phyloP scores from a whole-genome alignment of 768 basidiomycete species.

The Hygrophorus pudorinus region DNA sequence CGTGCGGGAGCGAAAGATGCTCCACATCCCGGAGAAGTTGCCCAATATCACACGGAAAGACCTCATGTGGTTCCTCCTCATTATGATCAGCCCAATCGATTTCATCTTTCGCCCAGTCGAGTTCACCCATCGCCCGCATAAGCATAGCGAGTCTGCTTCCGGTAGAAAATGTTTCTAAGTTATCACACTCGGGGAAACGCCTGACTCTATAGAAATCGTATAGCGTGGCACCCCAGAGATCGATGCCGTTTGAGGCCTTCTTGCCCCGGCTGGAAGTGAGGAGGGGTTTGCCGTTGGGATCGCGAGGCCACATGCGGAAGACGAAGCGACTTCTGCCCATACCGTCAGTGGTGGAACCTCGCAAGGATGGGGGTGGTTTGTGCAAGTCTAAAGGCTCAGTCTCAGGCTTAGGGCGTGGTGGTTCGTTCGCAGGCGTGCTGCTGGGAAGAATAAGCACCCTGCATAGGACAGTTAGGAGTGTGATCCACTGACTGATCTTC shows the following conservation, averaged over 20 bases:
- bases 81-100: slow-evolving; percentile 22
- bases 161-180: slow-evolving; percentile 18
- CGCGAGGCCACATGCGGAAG: slow-evolving; percentile 6
- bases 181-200: slow-evolving; percentile 12
- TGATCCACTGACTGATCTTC: too few species aligned
- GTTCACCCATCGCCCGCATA: not conserved
- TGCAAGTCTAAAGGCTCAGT: too few species aligned
- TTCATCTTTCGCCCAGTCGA: slow-evolving; percentile 27
- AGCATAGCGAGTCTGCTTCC: not conserved
- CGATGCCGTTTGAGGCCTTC: slow-evolving; percentile 18
- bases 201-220: slow-evolving; percentile 28
- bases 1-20: too few species aligned
- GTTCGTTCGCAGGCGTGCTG: too few species aligned
- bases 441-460: too few species aligned
- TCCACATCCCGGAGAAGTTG: slow-evolving; percentile 14
- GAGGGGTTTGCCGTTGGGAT: slow-evolving; percentile 14
- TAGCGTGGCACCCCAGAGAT: slow-evolving; percentile 33
- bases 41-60: slow-evolving; percentile 21
- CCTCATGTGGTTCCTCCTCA: slow-evolving; percentile 21
- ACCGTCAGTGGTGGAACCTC: too few species aligned
- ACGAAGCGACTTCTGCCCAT: too few species aligned
- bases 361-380: too few species aligned
- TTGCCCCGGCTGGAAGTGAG: slow-evolving; percentile 19
- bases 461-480: too few species aligned
- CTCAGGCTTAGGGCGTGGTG: too few species aligned